These are phyloP conservation scores for Amphibolis antarctica DNA, from an alignment of 106 monocot species.

Conservation along the genomic window DNA sequence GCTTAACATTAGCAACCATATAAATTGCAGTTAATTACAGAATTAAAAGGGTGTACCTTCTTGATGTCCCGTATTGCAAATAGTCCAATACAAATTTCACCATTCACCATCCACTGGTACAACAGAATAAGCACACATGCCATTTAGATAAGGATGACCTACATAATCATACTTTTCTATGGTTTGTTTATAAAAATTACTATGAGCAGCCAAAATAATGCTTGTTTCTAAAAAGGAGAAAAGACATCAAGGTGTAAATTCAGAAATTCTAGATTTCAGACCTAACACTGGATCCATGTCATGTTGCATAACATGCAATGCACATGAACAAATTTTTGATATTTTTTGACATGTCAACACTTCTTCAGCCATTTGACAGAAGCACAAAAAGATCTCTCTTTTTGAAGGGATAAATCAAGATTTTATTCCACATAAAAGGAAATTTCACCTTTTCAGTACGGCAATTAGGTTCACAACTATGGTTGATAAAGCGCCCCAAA, in stretches of 20 bases:
- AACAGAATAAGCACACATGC: conserved; percentile 5
- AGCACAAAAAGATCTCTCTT: too few relatives aligned
- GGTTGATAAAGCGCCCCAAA: conserved; percentile 89
- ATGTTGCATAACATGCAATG: too few relatives aligned
- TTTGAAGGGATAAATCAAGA: too few relatives aligned
- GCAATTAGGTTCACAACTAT: conserved; percentile 95
- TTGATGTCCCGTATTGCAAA: conserved; percentile 82
- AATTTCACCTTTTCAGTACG: conserved; percentile 81
- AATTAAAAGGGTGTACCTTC: conserved; percentile 39
- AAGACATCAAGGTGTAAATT: too few relatives aligned
- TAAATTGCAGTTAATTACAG: not conserved
- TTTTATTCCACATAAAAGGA: not conserved
- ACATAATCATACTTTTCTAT: not conserved
- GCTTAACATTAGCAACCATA: not conserved
- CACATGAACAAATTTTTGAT: too few relatives aligned
- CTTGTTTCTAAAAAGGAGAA: too few relatives aligned
- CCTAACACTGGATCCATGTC: too few relatives aligned
- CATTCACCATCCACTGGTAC: conserved; percentile 96
- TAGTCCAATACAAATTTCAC: conserved; percentile 96
- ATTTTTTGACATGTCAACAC: too few relatives aligned
- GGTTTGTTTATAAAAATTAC: too few relatives aligned
- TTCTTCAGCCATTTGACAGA: too few relatives aligned
- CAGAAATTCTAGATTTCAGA: too few relatives aligned
- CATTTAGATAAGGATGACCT: not conserved
- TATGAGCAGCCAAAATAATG: too few relatives aligned